phyloP scores from a whole-genome alignment of 371 early-diverging fungal species.

The Phascolomyces articulosus region DNA sequence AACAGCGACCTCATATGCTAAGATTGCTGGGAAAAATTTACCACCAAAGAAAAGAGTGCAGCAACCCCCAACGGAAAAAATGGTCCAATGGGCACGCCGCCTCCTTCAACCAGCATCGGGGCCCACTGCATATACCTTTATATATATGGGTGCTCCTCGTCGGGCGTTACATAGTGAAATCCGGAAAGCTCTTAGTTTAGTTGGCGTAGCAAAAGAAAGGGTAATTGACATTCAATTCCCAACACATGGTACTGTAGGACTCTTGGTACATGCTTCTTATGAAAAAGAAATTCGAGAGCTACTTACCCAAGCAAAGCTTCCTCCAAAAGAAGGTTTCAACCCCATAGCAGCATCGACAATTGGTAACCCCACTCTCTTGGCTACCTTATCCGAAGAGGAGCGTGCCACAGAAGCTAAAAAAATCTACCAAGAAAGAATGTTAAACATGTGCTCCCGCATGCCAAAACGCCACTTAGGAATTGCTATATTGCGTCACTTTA shows the following conservation, averaged over 20 bases:
- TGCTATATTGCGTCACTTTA: neutral
- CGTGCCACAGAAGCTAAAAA: neutral
- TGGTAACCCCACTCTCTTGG: neutral
- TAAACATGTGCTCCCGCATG: neutral
- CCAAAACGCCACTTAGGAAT: neutral
- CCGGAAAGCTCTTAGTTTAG: neutral
- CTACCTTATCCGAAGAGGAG: neutral
- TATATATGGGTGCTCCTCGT: neutral
- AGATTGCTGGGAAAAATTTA: neutral
- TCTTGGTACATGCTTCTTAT: conserved; percentile 1
- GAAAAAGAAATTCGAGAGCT: neutral
- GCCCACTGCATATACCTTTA: neutral
- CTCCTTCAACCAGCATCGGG: neutral
- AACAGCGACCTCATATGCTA: neutral
- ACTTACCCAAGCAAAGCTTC: neutral
- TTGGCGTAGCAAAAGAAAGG: neutral
- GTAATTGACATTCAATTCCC: conserved; percentile 18
- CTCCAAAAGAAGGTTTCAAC: neutral
- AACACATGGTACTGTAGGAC: neutral
- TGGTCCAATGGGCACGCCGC: neutral
- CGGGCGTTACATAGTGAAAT: conserved; percentile 5
- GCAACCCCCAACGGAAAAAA: neutral
- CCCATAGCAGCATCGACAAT: neutral
- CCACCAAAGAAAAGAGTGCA: neutral
- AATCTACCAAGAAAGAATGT: conserved; percentile 1